Evolutionary conservation across 176 grass and related monocot genomes (phyloP).

Genomic region (Eleusine coracana): DNA sequence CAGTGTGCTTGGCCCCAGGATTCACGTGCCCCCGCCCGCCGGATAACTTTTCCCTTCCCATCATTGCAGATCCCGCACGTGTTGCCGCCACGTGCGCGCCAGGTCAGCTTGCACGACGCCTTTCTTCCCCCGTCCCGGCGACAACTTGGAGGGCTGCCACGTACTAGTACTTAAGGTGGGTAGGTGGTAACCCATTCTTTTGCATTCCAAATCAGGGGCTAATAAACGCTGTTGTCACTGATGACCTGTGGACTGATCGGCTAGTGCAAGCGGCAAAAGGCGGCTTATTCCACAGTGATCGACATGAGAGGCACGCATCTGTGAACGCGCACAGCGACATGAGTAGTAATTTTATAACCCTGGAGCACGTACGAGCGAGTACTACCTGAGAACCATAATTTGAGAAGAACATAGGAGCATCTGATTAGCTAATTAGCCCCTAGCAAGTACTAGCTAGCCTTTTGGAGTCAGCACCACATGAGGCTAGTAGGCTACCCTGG

Average conservation of each 20-base stretch:
- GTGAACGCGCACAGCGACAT: neutral
- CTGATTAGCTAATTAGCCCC: slow-evolving; percentile 37
- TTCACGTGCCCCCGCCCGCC: slow-evolving; percentile 30
- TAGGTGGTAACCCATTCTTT: no score
- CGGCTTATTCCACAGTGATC: no score
- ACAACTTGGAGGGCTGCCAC: slow-evolving; percentile 1
- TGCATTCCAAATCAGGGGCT: no score
- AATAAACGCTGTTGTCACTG: no score
- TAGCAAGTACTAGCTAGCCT: neutral
- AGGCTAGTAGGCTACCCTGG: neutral
- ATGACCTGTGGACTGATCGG: no score
- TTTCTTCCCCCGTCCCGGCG: slow-evolving; percentile 10
- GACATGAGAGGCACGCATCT: neutral
- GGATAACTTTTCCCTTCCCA: slow-evolving; percentile 17
- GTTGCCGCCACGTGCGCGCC: slow-evolving; percentile 14
- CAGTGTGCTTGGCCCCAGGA: neutral
- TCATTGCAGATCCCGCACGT: slow-evolving; percentile 36
- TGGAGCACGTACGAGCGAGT: neutral
- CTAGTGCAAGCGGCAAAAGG: no score
- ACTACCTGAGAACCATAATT: neutral
- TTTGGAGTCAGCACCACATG: slow-evolving; percentile 26
- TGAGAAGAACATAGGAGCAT: slow-evolving; percentile 37
- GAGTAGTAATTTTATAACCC: neutral
- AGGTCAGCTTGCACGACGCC: neutral
- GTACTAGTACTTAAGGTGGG: no score